phyloP scores from a whole-genome alignment of 345 rosid genomes.

The Camelina laxa region DNA sequence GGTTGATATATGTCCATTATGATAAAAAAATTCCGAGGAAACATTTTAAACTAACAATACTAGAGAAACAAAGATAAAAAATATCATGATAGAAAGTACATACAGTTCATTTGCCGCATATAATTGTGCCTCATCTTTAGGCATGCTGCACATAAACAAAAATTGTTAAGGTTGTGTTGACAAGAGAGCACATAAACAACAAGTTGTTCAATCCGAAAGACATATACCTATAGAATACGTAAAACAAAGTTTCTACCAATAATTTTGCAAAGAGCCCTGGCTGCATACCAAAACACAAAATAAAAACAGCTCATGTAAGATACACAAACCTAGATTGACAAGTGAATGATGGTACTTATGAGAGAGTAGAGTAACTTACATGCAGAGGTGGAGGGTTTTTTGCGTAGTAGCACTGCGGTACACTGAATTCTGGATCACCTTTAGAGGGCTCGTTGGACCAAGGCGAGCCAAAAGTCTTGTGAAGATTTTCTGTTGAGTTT shows the following conservation, averaged over 20 bases:
- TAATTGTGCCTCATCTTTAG: constrained; percentile 89
- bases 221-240: constrained; percentile 82
- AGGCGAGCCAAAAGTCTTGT: constrained; percentile 93
- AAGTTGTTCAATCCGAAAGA: constrained; percentile 13
- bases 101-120: constrained; percentile 94
- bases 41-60: background rate
- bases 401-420: constrained; percentile 84
- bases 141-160: constrained; percentile 71
- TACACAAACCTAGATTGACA: background rate
- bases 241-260: constrained; percentile 68
- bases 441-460: constrained; percentile 94
- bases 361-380: constrained; percentile 50
- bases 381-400: constrained; percentile 70
- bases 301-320: constrained; percentile 17
- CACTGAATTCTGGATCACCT: constrained; percentile 85
- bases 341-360: constrained; percentile 13
- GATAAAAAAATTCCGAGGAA: background rate
- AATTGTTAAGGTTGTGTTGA: constrained; percentile 22
- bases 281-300: constrained; percentile 55
- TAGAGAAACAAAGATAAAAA: background rate
- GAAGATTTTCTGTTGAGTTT: constrained; percentile 82
- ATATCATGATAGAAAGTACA: constrained; percentile 26
- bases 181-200: constrained; percentile 9
- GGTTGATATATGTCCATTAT: constrained; percentile 6
- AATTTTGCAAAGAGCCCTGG: constrained; percentile 75